Evolutionary conservation across 768 basidiomycete genomes (phyloP), one percentile per base, ranked within the genome.

Genomic region (Galerina sulciceps): DNA sequence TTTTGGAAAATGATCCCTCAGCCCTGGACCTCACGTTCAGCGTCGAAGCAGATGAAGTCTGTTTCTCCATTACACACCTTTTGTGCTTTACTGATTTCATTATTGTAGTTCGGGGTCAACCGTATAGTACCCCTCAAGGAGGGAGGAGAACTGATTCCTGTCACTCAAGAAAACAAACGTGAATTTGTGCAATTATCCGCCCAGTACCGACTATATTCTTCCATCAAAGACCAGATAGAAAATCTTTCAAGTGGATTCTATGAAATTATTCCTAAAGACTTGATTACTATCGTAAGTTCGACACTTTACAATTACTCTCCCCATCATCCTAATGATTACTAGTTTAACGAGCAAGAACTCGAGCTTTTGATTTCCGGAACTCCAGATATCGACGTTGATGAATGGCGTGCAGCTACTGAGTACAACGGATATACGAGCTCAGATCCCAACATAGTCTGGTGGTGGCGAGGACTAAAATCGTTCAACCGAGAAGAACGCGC

Each of bases 381-480:
- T 17, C 96, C 97, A n/a, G 95, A 96, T 64, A 94, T 99, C 62
- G 96, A 99, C 65, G 94, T 98, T 1, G 97, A 99, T 71, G 97
- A 99, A 74, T 96, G 94, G 94, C 86, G 93, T 53, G 88, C 90
- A 14, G 92, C 93, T 11, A 95, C 93, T 2, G 94, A 95, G 68
- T 94, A 95, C 75, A 93, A 89, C 61, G 91, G 93, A 46, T 94
- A 93, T 71, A 85, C 83, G 6, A 84, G 90, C 67, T 91, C 90
- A 2, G 96, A 99, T 71, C 93, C 96, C 6, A 95, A 96, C 67
- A 95, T 99, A 59, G 89, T 93, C 26, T 99, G 96, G 96, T 98
- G 94, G 91, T 99, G 97, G 97, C 85, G 97, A 63, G 96, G 96
- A 1, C 84, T 99, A 42, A 94, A 99, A 74, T 96, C 94, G 9